These are phyloP conservation scores for Chaetomiaceae sp. DNA, from an alignment of 2,329 filamentous ascomycete species.

Conservation along the genomic window DNA sequence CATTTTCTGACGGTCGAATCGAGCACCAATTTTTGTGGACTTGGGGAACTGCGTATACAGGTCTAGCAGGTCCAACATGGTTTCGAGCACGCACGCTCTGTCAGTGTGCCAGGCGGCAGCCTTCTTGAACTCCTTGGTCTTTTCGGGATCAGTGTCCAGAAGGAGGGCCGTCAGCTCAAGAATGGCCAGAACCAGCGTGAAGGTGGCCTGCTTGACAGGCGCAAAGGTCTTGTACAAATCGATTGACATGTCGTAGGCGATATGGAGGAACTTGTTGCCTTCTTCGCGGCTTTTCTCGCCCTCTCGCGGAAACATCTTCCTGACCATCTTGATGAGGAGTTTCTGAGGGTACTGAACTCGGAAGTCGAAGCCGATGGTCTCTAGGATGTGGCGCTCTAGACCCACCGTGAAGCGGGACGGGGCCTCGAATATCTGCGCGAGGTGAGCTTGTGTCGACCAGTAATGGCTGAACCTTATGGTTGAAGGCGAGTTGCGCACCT, in stretches of 20 bases:
- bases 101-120: slow-evolving; percentile 44
- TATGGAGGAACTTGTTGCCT: slow-evolving; percentile 55
- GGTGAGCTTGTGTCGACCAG: background rate
- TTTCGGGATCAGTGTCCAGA: slow-evolving; percentile 50
- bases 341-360: slow-evolving; percentile 84
- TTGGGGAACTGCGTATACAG: slow-evolving; percentile 82
- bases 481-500: slow-evolving; percentile 44
- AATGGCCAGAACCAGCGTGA: slow-evolving; percentile 78
- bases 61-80: slow-evolving; percentile 83
- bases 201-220: slow-evolving; percentile 81
- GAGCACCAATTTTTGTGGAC: slow-evolving; percentile 67
- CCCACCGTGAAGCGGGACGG: slow-evolving; percentile 79
- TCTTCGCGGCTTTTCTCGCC: slow-evolving; percentile 33
- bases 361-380: slow-evolving; percentile 91
- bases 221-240: slow-evolving; percentile 93
- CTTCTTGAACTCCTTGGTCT: slow-evolving; percentile 46
- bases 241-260: slow-evolving; percentile 76
- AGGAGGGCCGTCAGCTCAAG: slow-evolving; percentile 76
- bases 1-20: slow-evolving; percentile 71
- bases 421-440: slow-evolving; percentile 63
- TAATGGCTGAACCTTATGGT: background rate
- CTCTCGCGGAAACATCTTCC: slow-evolving; percentile 46
- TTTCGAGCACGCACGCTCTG: slow-evolving; percentile 60
- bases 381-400: slow-evolving; percentile 86
- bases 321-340: slow-evolving; percentile 73